Evolutionary conservation across 345 rosid species (phyloP), one percentile per base, ranked within the genome.

Genomic region (Boechera divaricarpa): DNA sequence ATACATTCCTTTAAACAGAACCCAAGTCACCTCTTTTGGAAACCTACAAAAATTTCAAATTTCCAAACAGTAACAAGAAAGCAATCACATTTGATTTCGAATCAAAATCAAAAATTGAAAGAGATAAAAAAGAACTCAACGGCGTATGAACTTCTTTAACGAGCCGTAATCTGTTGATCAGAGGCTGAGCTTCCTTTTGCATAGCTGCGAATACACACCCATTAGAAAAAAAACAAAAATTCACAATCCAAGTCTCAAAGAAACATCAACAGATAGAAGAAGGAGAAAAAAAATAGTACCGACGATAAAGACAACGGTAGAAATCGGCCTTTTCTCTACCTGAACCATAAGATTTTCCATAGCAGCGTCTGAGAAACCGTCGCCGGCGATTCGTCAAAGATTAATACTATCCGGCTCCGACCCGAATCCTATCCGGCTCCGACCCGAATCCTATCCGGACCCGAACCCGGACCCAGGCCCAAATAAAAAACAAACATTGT

Each of bases 161-260:
- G 52, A 92, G 89, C 55, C 82, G 70, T 74, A 94, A 83, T 82
- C 72, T 89, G 53, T 87, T 76, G 45, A 94, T 96, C 76, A 94
- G 49, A 51, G 93, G 95, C 85, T 87, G 77, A 47, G 97, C 98
- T 82, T 94, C 98, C 61, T 91, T 81, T 77, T 88, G 95, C 97
- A 94, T 90, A 81, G 97, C 98, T 94, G 72, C 39, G 12, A 49
- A 53, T 38, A 54, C 48, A 61, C 16, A 57, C 15, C 38, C 9
- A 51, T 60, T 11, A 42, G 29, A 68, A 18, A 16, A 2, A 13
- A 42, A 18, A 60, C 16, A 54, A 69, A 18, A 51, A 1, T 2
- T 35, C 70, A 70, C 35, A 77, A 69, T 28, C 33, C 32, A 44
- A 42, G 39, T 36, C 39, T 36, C 49, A 4, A 13, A 5, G 0